Base-by-base conservation (phyloP, 768 basidiomycete genomes). In the Suillus plorans region DNA sequence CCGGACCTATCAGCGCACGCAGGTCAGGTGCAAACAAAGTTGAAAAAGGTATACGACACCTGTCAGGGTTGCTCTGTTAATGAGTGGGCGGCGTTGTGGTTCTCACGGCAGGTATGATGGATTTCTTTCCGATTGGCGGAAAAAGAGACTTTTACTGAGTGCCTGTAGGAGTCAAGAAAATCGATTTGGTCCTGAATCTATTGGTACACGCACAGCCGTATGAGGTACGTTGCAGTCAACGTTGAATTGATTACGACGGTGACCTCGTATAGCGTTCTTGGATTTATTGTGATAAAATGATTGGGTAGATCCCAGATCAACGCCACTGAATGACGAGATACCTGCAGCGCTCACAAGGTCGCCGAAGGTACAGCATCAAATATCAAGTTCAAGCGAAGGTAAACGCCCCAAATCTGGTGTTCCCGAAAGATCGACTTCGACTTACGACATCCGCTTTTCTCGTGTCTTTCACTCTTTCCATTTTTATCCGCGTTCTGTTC, bases 371-470 rank as follows among this genome's bases (percentile, higher is more conserved):
- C 25, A 28, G 14, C 50, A 50, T 50, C 49, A 50, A 44, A 49
- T 47, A 5, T 45, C 8, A 44, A 44, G 20, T 45, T 47, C 28
- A 53, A 20, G 52, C 10, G 10, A 34, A 55, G 53, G 31, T 55
- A 55, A 55, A 34, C 53, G 31, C 37, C 73, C 76, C 67, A 69
- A 71, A 68, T 69, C 63, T 71, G 39, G 36, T 58, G 25, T 73
- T 67, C 65, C 61, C 63, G 60, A 67, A 56, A 59, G 67, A 62
- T 57, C 61, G 67, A 49, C 76, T 76, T 76, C 76, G 75, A 76
- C 68, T 76, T 75, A 76, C 75, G 75, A 64, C 64, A 76, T 64
- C 75, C 76, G 75, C 60, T 69, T 71, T 77, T 76, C 66, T 70
- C 76, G 75, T 76, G 76, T 76, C 70, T 71, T 76, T 66, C 64